These are phyloP conservation scores for Mycena floridula DNA, from an alignment of 768 basidiomycete species.

Conservation along the genomic window DNA sequence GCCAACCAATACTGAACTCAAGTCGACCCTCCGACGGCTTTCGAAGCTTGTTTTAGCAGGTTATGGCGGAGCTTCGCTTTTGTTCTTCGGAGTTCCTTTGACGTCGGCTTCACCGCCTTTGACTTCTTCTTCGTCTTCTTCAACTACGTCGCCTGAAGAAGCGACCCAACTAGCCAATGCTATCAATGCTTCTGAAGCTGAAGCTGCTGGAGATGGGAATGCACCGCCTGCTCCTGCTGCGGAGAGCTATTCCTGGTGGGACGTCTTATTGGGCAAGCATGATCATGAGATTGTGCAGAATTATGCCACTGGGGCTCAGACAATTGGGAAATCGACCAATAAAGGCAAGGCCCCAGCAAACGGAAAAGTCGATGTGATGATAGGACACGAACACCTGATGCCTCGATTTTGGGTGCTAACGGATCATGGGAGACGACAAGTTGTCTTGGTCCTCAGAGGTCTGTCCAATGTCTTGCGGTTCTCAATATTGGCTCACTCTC, in stretches of 20 bases:
- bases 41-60: constrained; percentile 82
- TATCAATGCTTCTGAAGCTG: constrained; percentile 66
- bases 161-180: constrained; percentile 59
- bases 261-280: constrained; percentile 71
- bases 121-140: constrained; percentile 20
- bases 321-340: neutral
- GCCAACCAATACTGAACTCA: constrained; percentile 44
- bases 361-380: constrained; percentile 28
- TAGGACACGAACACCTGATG: constrained; percentile 65
- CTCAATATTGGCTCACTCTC: neutral
- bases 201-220: constrained; percentile 39
- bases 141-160: constrained; percentile 43
- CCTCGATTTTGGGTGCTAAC: constrained; percentile 85
- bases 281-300: constrained; percentile 80
- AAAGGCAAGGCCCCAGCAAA: constrained; percentile 21
- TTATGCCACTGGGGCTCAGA: constrained; percentile 26
- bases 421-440: constrained; percentile 66
- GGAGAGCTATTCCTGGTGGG: constrained; percentile 73
- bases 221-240: neutral
- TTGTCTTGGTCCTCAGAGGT: constrained; percentile 74
- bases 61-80: constrained; percentile 74
- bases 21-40: constrained; percentile 65
- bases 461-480: constrained; percentile 6
- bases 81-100: constrained; percentile 71
- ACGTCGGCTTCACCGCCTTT: constrained; percentile 24